Conservation (phyloP, 2,329 filamentous ascomycete species). For the Diaporthe vexans region DNA sequence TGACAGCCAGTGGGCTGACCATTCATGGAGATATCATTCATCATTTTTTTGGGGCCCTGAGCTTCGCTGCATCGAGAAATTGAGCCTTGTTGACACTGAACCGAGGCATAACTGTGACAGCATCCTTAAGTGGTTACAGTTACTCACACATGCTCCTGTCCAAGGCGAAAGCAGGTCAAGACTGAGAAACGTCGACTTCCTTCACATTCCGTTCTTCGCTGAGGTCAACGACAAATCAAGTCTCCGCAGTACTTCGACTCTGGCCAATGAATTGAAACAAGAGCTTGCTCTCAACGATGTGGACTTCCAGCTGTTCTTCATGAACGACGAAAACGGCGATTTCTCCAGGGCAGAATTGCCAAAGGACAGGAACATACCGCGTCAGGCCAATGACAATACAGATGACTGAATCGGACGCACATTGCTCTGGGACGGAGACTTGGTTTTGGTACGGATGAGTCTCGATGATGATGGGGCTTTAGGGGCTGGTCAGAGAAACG, state of each 20-base stretch:
- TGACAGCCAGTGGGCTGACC: background rate
- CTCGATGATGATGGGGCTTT: background rate
- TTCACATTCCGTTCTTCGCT: background rate
- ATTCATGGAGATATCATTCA: background rate
- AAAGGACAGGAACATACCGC: background rate
- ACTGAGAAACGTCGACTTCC: background rate
- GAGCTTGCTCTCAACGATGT: background rate
- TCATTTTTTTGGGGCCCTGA: too few relatives aligned
- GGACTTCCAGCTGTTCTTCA: background rate
- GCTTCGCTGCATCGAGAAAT: background rate
- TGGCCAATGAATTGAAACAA: background rate
- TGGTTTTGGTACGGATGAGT: background rate
- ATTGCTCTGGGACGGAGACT: background rate
- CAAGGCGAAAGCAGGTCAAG: background rate
- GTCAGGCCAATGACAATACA: background rate
- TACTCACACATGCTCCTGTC: background rate
- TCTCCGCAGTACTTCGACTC: background rate
- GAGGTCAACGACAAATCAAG: background rate
- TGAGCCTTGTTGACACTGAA: background rate
- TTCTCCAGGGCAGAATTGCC: too few relatives aligned
- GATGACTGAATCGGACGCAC: background rate
- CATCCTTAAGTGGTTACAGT: background rate
- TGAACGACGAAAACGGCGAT: background rate
- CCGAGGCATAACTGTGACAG: background rate
- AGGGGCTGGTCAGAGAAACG: background rate